Evolutionary conservation across 495 filamentous ascomycete genomes (phyloP).

Genomic region (Bathelium albidoporum): DNA sequence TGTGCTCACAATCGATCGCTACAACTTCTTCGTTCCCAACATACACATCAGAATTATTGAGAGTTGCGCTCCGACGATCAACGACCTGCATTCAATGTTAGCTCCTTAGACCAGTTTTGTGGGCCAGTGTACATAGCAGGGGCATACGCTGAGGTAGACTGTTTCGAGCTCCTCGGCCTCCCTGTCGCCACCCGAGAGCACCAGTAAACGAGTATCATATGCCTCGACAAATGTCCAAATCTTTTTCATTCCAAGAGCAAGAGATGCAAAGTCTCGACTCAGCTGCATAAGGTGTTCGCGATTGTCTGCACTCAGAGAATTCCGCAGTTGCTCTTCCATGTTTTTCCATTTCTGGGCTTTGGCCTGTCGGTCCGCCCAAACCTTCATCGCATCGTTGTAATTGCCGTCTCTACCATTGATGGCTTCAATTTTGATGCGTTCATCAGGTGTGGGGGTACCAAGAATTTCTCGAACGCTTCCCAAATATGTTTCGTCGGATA

Average conservation of each 20-base stretch:
- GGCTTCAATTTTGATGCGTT: neutral
- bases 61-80: neutral
- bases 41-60: neutral
- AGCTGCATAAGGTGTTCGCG: neutral
- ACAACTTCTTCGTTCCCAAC: neutral
- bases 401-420: neutral
- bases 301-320: neutral
- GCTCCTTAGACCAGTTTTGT: neutral
- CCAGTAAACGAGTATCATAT: neutral
- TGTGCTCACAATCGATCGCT: neutral
- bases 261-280: neutral
- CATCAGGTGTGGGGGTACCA: neutral
- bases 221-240: conserved; percentile 4
- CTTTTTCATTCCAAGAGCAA: neutral
- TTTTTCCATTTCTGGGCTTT: neutral
- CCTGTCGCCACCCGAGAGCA: neutral
- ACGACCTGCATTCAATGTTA: neutral
- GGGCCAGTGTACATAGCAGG: neutral
- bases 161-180: neutral
- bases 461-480: neutral
- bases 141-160: neutral
- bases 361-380: neutral
- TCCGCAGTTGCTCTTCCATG: neutral
- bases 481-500: neutral
- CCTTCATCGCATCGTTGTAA: neutral